phyloP scores from a whole-genome alignment of 2,329 filamentous ascomycete genomes.

The Penicillium sp. region DNA sequence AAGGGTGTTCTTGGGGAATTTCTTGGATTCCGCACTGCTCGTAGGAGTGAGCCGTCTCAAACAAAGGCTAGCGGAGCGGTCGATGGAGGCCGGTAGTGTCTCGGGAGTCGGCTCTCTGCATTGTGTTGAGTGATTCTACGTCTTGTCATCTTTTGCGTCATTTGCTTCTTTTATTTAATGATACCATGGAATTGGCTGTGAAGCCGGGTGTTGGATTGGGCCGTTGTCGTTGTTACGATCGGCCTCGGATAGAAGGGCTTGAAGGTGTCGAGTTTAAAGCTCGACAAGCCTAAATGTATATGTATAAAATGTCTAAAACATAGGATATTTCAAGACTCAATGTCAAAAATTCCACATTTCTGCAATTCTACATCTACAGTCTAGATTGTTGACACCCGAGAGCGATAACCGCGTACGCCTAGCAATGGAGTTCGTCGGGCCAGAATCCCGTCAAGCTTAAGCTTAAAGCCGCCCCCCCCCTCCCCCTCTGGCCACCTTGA shows the following conservation, averaged over 20 bases:
- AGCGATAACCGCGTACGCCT: background rate
- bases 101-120: slow-evolving; percentile 7
- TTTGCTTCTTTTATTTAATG: slow-evolving; percentile 31
- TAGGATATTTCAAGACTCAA: slow-evolving; percentile 3
- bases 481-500: slow-evolving; percentile 30
- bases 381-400: background rate
- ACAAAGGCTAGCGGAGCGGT: slow-evolving; percentile 24
- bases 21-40: slow-evolving; percentile 67
- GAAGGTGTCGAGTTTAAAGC: slow-evolving; percentile 14
- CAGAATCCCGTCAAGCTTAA: background rate
- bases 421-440: background rate
- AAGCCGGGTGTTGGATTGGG: slow-evolving; percentile 13
- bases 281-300: slow-evolving; percentile 22
- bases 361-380: background rate
- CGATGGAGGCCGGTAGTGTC: slow-evolving; percentile 24
- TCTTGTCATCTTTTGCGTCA: slow-evolving; percentile 10
- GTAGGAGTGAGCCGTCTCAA: slow-evolving; percentile 24
- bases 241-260: slow-evolving; percentile 17
- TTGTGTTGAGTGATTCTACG: slow-evolving; percentile 1
- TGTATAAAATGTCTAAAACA: slow-evolving; percentile 31
- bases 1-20: slow-evolving; percentile 76
- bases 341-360: background rate
- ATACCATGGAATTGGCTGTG: slow-evolving; percentile 33
- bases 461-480: slow-evolving; percentile 22
- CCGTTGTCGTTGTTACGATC: slow-evolving; percentile 10